Conservation (phyloP, 1,139 yeast species). For the Saccharomyces uvarum region DNA sequence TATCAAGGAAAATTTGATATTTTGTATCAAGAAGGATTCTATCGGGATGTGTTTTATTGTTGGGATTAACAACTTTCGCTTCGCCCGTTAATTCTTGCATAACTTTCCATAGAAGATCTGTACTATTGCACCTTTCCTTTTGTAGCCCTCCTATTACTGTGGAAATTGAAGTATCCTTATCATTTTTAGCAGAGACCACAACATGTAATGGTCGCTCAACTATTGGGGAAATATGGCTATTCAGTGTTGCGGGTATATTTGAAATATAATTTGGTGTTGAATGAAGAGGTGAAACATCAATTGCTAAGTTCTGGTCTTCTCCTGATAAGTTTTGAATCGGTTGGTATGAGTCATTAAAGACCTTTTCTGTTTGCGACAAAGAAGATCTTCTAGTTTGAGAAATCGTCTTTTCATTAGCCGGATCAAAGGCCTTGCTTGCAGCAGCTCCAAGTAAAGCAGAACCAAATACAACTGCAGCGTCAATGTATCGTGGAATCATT, state of each 20-base stretch:
- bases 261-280: neutral
- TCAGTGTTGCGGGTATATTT: neutral
- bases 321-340: neutral
- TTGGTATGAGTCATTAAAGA: neutral
- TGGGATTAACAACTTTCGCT: constrained; percentile 71
- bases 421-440: constrained; percentile 38
- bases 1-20: constrained; percentile 79
- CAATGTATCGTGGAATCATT: constrained; percentile 87
- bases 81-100: constrained; percentile 81
- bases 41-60: constrained; percentile 51
- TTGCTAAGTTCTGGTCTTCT: neutral
- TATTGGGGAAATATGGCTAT: neutral
- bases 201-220: neutral
- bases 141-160: constrained; percentile 4
- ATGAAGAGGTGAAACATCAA: neutral
- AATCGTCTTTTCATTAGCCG: constrained; percentile 6
- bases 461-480: constrained; percentile 94
- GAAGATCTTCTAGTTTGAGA: constrained; percentile 1
- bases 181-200: neutral
- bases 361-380: neutral
- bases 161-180: neutral
- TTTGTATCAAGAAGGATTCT: constrained; percentile 65
- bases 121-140: constrained; percentile 37
- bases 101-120: constrained; percentile 57
- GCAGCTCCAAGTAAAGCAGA: constrained; percentile 91